These are phyloP conservation scores for Chrysanthemum seticuspe DNA, from an alignment of 129 eudicot species.

Conservation along the genomic window DNA sequence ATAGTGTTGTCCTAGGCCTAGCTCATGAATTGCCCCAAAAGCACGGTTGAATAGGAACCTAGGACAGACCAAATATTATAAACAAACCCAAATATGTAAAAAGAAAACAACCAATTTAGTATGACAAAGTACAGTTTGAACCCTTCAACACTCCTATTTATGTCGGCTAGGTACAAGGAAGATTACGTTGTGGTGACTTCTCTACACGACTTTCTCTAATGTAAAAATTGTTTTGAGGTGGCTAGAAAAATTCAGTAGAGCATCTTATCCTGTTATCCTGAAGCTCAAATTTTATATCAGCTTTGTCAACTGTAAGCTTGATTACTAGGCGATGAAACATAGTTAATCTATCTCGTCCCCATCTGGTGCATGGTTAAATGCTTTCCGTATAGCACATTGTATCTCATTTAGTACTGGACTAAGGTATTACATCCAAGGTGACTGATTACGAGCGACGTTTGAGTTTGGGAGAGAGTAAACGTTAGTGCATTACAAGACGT, in stretches of 20 bases:
- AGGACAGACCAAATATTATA: no score
- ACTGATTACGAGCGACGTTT: background rate
- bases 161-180: no score
- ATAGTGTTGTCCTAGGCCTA: no score
- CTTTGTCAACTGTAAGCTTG: constrained; percentile 14
- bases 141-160: no score
- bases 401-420: background rate
- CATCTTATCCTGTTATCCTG: background rate
- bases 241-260: background rate
- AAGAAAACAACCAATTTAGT: no score
- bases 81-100: no score
- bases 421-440: constrained; percentile 9
- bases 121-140: no score
- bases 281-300: background rate
- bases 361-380: constrained; percentile 8
- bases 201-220: no score
- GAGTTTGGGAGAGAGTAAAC: constrained; percentile 14
- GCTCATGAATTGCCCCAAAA: no score
- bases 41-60: no score
- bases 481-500: background rate
- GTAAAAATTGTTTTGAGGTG: no score
- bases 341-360: background rate
- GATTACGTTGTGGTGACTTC: no score
- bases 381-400: background rate
- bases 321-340: background rate